A percentile compares a stretch with the other conserved stretches of the same genome.
These are phyloP conservation scores for Lactarius sanguifluus DNA, from an alignment of 768 basidiomycete species.

Conservation along the genomic window DNA sequence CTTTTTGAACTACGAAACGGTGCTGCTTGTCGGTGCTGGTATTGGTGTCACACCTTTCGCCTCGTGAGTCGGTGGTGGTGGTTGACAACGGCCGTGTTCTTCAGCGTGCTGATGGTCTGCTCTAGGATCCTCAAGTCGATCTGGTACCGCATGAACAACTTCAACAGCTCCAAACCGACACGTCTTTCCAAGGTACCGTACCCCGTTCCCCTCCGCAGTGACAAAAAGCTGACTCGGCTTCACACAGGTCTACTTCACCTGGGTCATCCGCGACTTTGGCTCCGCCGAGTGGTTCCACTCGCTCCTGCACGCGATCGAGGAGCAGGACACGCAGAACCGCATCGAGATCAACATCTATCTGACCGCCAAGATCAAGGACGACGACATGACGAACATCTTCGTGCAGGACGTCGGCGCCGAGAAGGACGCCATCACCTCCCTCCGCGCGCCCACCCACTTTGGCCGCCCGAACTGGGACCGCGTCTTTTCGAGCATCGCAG, in stretches of 20 bases:
- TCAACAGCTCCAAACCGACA: conserved; percentile 70
- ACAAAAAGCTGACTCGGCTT: not conserved
- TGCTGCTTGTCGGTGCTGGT: conserved; percentile 88
- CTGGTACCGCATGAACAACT: conserved; percentile 95
- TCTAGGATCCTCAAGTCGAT: conserved; percentile 80
- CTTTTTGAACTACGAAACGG: conserved; percentile 85
- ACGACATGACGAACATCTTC: conserved; percentile 92
- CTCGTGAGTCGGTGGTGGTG: conserved; percentile 57
- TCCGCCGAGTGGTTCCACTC: conserved; percentile 94
- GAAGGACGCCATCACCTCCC: conserved; percentile 84
- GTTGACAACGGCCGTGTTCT: conserved; percentile 11
- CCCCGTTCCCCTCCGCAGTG: not conserved
- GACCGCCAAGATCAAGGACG: conserved; percentile 86
- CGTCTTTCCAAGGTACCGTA: conserved; percentile 74
- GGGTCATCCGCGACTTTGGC: conserved; percentile 94
- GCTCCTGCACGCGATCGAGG: conserved; percentile 88
- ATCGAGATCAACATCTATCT: conserved; percentile 96
- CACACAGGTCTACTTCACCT: conserved; percentile 77
- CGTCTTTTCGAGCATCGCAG: conserved; percentile 67
- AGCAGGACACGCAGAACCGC: conserved; percentile 79
- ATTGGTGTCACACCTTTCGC: conserved; percentile 98
- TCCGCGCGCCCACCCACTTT: conserved; percentile 91
- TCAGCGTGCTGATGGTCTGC: not conserved
- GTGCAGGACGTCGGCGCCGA: conserved; percentile 93
- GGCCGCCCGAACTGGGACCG: conserved; percentile 87